Conservation (phyloP, 441 rosid species). For the Gossypium laxum region DNA sequence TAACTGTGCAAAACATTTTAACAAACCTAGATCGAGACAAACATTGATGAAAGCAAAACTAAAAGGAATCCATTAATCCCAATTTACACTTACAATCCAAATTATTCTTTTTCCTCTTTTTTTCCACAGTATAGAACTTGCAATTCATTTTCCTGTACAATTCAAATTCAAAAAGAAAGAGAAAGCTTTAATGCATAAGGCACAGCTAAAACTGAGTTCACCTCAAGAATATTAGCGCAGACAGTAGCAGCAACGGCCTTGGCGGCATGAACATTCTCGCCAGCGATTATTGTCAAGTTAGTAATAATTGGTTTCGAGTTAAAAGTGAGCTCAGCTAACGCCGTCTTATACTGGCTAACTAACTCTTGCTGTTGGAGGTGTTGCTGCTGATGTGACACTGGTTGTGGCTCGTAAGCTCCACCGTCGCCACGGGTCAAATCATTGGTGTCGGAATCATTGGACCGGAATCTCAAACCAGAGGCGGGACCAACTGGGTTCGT, state of each 20-base stretch:
- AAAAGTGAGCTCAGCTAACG: constrained; percentile 80
- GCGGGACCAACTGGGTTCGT: constrained; percentile 23
- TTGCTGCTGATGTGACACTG: constrained; percentile 22
- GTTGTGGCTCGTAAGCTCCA: constrained; percentile 66
- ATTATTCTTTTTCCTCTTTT: neutral
- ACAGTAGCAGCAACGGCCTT: constrained; percentile 64
- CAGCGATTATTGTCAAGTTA: constrained; percentile 88
- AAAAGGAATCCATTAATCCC: constrained; percentile 38
- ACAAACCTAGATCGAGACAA: constrained; percentile 11
- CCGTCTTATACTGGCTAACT: constrained; percentile 77
- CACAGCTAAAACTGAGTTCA: constrained; percentile 46
- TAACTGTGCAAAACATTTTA: neutral
- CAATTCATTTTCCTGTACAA: constrained; percentile 19
- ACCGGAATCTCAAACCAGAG: constrained; percentile 31
- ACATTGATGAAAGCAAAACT: constrained; percentile 13
- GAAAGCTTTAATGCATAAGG: constrained; percentile 18
- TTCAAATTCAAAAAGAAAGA: constrained; percentile 23
- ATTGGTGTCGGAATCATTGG: constrained; percentile 36
- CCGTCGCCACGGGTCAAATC: constrained; percentile 35
- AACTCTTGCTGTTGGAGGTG: constrained; percentile 74
- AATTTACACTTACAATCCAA: constrained; percentile 32
- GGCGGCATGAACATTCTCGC: constrained; percentile 80
- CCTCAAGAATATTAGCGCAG: constrained; percentile 87
- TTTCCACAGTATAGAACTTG: neutral
- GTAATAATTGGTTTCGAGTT: constrained; percentile 94